Evolutionary conservation across 495 filamentous ascomycete species (phyloP).

Genomic region (Alectoria sarmentosa): DNA sequence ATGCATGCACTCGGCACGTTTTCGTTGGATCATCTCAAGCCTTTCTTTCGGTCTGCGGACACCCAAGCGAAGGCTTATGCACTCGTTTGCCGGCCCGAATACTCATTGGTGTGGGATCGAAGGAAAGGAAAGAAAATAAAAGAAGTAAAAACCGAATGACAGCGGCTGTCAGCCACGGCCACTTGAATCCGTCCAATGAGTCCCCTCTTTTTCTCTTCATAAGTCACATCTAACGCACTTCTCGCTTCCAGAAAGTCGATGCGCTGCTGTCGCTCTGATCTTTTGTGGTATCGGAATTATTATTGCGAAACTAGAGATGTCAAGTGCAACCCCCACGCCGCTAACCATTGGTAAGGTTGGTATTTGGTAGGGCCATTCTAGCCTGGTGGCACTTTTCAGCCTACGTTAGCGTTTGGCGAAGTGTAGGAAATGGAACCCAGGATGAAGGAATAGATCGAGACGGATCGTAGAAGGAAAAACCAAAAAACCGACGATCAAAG

Average conservation of each 20-base stretch:
- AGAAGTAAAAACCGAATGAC: neutral
- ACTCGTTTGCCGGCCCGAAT: neutral
- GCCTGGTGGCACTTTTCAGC: conserved; percentile 6
- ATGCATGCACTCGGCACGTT: neutral
- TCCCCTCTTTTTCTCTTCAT: neutral
- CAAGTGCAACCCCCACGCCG: neutral
- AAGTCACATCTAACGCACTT: neutral
- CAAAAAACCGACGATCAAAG: conserved; percentile 2
- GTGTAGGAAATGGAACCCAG: neutral
- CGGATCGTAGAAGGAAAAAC: neutral
- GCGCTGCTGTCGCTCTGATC: neutral
- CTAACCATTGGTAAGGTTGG: neutral
- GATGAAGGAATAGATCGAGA: neutral
- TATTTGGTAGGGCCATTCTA: neutral
- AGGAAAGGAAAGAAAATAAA: neutral
- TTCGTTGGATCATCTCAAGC: neutral
- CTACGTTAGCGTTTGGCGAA: neutral
- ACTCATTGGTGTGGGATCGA: neutral
- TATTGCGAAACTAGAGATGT: neutral
- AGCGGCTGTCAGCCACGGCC: conserved; percentile 3
- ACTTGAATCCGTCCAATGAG: neutral
- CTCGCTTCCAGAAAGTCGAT: neutral
- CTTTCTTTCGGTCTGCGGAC: conserved; percentile 2
- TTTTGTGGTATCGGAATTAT: neutral
- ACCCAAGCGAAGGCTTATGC: conserved; percentile 1